Percentiles rank a stretch among this genome's conserved stretches.
phyloP scores from a whole-genome alignment of 1,284 basidiomycete species.

The Ustilago trichophora region DNA sequence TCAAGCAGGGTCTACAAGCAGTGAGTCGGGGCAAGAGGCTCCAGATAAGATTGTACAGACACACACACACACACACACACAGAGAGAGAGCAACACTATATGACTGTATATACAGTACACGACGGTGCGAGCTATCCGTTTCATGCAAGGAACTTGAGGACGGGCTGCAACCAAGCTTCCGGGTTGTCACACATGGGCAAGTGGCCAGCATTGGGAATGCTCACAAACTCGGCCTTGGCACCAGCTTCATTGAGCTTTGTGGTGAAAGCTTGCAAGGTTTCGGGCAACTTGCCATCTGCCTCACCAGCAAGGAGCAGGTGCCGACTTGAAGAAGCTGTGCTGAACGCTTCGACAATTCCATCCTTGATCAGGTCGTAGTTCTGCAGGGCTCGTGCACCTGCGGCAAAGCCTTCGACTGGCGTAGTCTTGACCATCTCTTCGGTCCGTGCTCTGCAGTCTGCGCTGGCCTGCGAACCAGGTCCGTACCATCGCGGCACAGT shows the following conservation, averaged over 20 bases:
- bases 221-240: slow-evolving; percentile 59
- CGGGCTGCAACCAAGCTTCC: slow-evolving; percentile 48
- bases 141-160: slow-evolving; percentile 34
- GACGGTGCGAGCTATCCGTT: no score
- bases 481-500: slow-evolving; percentile 68
- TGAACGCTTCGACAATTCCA: slow-evolving; percentile 61
- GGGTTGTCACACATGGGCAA: slow-evolving; percentile 68
- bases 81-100: no score
- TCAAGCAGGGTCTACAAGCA: no score
- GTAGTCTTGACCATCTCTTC: slow-evolving; percentile 63
- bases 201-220: slow-evolving; percentile 66
- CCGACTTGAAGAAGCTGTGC: slow-evolving; percentile 17
- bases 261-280: slow-evolving; percentile 62
- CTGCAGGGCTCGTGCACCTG: slow-evolving; percentile 67
- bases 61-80: no score
- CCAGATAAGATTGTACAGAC: no score
- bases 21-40: no score
- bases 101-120: no score
- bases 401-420: slow-evolving; percentile 67
- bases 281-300: slow-evolving; percentile 67
- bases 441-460: slow-evolving; percentile 41
- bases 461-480: slow-evolving; percentile 54
- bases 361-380: slow-evolving; percentile 67
- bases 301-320: slow-evolving; percentile 68
- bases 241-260: slow-evolving; percentile 62